These are phyloP conservation scores for Fusarium denticulatum DNA, from an alignment of 2,329 filamentous ascomycete species.

Conservation along the genomic window DNA sequence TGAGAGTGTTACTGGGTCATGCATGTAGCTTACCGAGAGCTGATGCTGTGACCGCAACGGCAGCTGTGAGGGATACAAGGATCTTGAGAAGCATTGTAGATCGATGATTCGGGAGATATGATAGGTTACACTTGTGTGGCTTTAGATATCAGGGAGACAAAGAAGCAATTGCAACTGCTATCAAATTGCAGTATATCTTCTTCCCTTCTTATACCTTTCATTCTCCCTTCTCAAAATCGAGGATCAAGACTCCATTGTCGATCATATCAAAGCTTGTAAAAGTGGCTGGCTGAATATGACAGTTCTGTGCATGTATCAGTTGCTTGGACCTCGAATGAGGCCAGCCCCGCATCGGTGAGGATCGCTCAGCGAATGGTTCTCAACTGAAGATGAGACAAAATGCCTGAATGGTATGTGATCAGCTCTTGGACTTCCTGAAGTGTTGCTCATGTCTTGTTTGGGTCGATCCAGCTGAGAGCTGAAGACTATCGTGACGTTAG, in stretches of 20 bases:
- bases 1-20: rapidly evolving
- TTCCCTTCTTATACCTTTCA: neutral
- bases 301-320: neutral
- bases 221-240: neutral
- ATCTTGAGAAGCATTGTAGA: neutral
- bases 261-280: neutral
- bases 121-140: neutral
- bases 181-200: neutral
- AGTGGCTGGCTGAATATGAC: neutral
- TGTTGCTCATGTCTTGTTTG: neutral
- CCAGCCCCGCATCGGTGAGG: neutral
- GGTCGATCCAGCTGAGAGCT: neutral
- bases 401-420: neutral
- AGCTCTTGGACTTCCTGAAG: neutral
- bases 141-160: neutral
- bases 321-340: neutral
- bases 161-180: no score
- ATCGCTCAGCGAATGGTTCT: neutral
- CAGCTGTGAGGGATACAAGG: neutral
- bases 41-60: neutral
- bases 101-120: rapidly evolving
- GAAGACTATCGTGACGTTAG: neutral
- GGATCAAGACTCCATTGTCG: neutral
- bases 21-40: neutral
- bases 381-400: neutral